Evolutionary conservation across 129 eudicot species (phyloP).

Genomic region (Flaveria sonorensis): DNA sequence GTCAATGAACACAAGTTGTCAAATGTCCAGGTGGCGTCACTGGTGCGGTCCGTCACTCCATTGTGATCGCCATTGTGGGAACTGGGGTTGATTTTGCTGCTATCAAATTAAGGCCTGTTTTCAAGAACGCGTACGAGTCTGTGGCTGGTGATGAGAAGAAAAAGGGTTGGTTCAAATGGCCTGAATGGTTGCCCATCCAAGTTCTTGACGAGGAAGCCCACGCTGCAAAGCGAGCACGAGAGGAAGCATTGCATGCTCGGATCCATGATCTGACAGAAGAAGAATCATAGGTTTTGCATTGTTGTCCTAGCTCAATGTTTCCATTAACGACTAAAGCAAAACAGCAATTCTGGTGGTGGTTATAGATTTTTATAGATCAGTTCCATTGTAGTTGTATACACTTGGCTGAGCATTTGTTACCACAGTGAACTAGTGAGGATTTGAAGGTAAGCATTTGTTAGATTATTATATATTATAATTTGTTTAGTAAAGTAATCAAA

Average conservation of each 20-base stretch:
- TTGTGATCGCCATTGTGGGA: constrained; percentile 79
- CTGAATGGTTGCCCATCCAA: constrained; percentile 93
- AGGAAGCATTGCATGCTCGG: constrained; percentile 58
- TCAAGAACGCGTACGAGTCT: constrained; percentile 34
- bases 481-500: no score
- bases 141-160: constrained; percentile 33
- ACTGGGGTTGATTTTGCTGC: constrained; percentile 72
- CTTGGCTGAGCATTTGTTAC: constrained; percentile 15
- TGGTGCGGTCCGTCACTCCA: constrained; percentile 71
- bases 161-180: constrained; percentile 63
- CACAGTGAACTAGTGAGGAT: neutral
- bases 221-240: constrained; percentile 79
- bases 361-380: neutral
- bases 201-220: constrained; percentile 91
- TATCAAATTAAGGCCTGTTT: constrained; percentile 49
- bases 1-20: constrained; percentile 15
- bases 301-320: neutral
- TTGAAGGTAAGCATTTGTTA: neutral
- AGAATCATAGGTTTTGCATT: constrained; percentile 45
- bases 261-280: constrained; percentile 62
- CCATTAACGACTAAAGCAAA: no score
- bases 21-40: constrained; percentile 57
- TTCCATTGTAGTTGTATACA: constrained; percentile 18
- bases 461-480: no score
- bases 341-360: no score